Conservation (phyloP, 164 flowering plant species). For the Amborella trichopoda region DNA sequence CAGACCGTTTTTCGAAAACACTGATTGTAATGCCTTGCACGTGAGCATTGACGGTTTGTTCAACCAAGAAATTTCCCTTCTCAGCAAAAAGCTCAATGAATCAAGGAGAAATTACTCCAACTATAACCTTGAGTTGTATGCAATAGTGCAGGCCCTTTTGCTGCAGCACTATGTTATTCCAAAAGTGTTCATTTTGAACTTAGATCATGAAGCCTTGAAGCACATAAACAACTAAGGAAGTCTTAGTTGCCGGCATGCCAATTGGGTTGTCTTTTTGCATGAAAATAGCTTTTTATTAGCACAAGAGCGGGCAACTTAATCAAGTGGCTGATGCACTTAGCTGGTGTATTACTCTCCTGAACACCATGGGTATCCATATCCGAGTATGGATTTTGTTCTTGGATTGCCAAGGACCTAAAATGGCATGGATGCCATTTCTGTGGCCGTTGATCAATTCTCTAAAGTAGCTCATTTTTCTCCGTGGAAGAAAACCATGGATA, state of each 20-base stretch:
- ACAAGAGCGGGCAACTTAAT: neutral
- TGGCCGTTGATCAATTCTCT: too few relatives aligned
- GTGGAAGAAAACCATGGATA: too few relatives aligned
- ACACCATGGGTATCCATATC: neutral
- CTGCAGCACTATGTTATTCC: neutral
- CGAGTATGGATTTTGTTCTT: too few relatives aligned
- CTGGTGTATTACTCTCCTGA: neutral
- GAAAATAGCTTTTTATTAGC: neutral
- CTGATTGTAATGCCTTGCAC: constrained; percentile 1
- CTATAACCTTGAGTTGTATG: constrained; percentile 6
- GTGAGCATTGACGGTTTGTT: constrained; percentile 1
- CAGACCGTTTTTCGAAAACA: too few relatives aligned
- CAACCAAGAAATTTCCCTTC: neutral
- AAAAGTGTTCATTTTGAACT: neutral
- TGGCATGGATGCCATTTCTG: too few relatives aligned
- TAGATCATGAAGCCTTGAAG: neutral
- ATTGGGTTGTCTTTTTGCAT: constrained; percentile 1
- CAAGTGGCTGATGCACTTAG: neutral
- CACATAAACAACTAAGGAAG: neutral
- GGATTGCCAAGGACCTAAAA: too few relatives aligned
- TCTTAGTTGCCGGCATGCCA: neutral
- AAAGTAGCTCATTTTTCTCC: too few relatives aligned
- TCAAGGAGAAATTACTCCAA: neutral
- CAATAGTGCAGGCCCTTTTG: constrained; percentile 1
- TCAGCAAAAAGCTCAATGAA: neutral